Evolutionary conservation across 768 basidiomycete species (phyloP), one percentile per base, ranked within the genome.

Genomic region (Suillus subluteus): DNA sequence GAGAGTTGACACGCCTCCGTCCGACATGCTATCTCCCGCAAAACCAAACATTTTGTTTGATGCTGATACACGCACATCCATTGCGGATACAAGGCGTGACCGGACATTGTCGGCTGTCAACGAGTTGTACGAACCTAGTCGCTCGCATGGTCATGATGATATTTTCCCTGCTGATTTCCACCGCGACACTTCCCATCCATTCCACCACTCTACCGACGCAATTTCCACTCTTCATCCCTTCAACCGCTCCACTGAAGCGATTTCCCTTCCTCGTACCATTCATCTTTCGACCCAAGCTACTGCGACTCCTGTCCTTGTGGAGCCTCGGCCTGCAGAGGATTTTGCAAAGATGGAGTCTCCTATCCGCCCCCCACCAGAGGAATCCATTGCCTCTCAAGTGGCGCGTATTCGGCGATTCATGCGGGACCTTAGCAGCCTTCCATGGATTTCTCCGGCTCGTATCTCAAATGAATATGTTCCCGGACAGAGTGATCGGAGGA

Each of bases 381-480:
- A 78, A 54, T 78, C 77, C 15, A 68, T 77, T 35, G 69, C 74
- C 16, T 77, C 66, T 71, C 82, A 83, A 50, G 56, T 84, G 37
- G 71, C 70, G 2, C 80, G 82, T 16, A 55, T 82, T 13, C 73
- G 76, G 13, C 71, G 78, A 43, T 78, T 84, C 63, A 64, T 83
- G 21, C 73, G 73, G 12, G 75, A 78, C n/a, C 62, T 86, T 38
- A 76, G 82, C 38, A 70, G 72, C 6, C 77, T 86, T 21, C 85
- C 85, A 1, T 86, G 85, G 85, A 78, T 85, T 6, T 78, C 81
- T 0, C 75, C 77, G 1, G 81, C 81, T 6, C 81, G 82, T 23
- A 80, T 82, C 46, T 84, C 85, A 15, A 79, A 75, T n/a, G 82
- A 84, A 56, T 84, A 84, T 69, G 73, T 82, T 62, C 83, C 84